Evolutionary conservation across 139 green algal genomes (phyloP), one percentile per base, ranked within the genome.

Genomic region (Asterochloris erici): DNA sequence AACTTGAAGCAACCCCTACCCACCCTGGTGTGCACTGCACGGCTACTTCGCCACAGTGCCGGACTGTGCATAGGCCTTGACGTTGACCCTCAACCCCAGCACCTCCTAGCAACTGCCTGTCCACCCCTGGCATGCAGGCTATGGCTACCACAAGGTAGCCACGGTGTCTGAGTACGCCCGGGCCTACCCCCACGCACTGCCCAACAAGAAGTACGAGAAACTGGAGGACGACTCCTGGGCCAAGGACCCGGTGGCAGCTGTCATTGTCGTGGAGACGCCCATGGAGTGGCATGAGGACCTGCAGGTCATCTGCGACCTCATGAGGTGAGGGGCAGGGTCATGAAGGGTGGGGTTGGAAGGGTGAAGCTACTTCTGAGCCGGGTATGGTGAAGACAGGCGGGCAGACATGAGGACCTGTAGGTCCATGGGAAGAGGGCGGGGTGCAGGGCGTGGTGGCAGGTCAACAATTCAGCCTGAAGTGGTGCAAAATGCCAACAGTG

Each of bases 271-370:
- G 27, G 85, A 88, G 64, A 86, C 68, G 16, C 75, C 79, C 61
- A 54, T 81, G 38, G 78, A 88, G 17, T 88, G 85, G 85, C 79
- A 83, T 69, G 77, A 86, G 23, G 85, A 88, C 76, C 68, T 88
- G 0, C 85, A 88, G n/a, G 69, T 88, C 74, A 88, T 88, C 27
- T 78, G 69, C 61, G 85, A 88, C 76, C 15, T 88, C 12, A 21
- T 86, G 21, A 86, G 75, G 80, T 84, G 23, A 77, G 14, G 66
- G 38, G 38, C 6, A 6, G 4, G 6, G 38, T 54, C 38, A 6
- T 2, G 6, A 54, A 6, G 38, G 38, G 38, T 54, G 38, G 38
- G 38, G 2, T 54, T 54, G 38, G 38, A 54, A 54, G 38, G 38
- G 38, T 54, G 38, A 6, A 6, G 38, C 38, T 6, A 54, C 2